Conservation (phyloP, 805 yeast genomes). For the Pichia pseudocactophila region DNA sequence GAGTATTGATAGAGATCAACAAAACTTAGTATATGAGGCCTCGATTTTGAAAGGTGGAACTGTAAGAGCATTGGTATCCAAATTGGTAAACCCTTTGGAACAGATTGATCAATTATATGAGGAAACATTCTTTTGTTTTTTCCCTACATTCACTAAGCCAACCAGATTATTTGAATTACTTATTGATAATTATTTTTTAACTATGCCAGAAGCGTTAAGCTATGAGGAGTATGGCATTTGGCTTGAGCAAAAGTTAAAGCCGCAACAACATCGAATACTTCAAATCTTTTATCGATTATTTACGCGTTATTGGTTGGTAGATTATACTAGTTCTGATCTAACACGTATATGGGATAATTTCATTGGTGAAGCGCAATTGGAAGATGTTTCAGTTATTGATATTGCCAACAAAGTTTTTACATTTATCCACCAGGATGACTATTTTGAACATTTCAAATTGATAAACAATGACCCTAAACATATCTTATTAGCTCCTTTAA, state of each 20-base stretch:
- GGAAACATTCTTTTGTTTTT: slow-evolving; percentile 62
- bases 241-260: slow-evolving; percentile 61
- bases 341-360: slow-evolving; percentile 24
- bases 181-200: slow-evolving; percentile 55
- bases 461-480: slow-evolving; percentile 12
- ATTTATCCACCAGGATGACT: slow-evolving; percentile 20
- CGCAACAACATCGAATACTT: slow-evolving; percentile 57
- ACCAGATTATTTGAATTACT: slow-evolving; percentile 50
- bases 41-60: slow-evolving; percentile 84
- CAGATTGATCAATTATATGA: slow-evolving; percentile 53
- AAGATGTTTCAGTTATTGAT: slow-evolving; percentile 10
- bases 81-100: slow-evolving; percentile 65
- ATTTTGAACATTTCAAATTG: slow-evolving; percentile 17
- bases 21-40: slow-evolving; percentile 44
- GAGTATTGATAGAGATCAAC: slow-evolving; percentile 53
- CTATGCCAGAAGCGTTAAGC: slow-evolving; percentile 82
- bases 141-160: slow-evolving; percentile 65
- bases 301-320: slow-evolving; percentile 61
- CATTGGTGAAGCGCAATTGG: slow-evolving; percentile 9
- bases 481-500: slow-evolving; percentile 14
- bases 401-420: slow-evolving; percentile 19
- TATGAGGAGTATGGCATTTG: slow-evolving; percentile 74
- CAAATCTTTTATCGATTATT: slow-evolving; percentile 58
- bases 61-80: slow-evolving; percentile 65
- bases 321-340: slow-evolving; percentile 42